A percentile compares a stretch with the other conserved stretches of the same genome.
These are phyloP conservation scores for Flammula alnicola DNA, from an alignment of 1,284 basidiomycete species.

Conservation along the genomic window DNA sequence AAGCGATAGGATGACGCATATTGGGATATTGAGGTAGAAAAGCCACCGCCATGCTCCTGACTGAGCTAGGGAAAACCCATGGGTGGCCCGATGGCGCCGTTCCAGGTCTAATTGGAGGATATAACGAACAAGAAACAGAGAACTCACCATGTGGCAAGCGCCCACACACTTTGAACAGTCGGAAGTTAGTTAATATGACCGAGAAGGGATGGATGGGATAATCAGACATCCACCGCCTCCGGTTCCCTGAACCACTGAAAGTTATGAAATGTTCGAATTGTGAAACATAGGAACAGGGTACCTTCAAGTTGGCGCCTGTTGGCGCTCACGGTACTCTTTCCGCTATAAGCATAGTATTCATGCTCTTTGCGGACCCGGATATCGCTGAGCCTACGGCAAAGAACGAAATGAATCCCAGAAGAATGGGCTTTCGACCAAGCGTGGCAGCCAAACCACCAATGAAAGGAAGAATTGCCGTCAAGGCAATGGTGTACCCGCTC, in stretches of 20 bases:
- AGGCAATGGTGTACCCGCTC: conserved; percentile 10
- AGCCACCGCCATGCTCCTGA: conserved; percentile 3
- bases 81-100: conserved; percentile 10
- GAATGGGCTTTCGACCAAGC: conserved; percentile 9
- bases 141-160: conserved; percentile 10
- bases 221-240: conserved; percentile 11
- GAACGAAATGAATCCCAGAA: conserved; percentile 2
- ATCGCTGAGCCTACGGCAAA: conserved; percentile 11
- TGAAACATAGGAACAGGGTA: not conserved
- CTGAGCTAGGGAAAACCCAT: conserved; percentile 9
- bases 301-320: no score
- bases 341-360: conserved; percentile 13
- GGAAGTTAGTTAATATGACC: not conserved
- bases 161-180: conserved; percentile 3
- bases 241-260: conserved; percentile 10
- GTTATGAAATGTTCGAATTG: not conserved
- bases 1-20: conserved; percentile 23
- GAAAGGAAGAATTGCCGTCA: conserved; percentile 10
- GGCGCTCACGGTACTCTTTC: conserved; percentile 3
- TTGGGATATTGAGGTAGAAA: conserved; percentile 5
- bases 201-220: not conserved
- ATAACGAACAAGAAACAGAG: not conserved
- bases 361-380: conserved; percentile 10
- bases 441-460: conserved; percentile 11
- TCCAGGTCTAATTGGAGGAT: not conserved